A percentile compares a stretch with the other conserved stretches of the same genome.
Evolutionary conservation across 768 basidiomycete genomes (phyloP).

Genomic region (Boletus pseudo-olivaceus): DNA sequence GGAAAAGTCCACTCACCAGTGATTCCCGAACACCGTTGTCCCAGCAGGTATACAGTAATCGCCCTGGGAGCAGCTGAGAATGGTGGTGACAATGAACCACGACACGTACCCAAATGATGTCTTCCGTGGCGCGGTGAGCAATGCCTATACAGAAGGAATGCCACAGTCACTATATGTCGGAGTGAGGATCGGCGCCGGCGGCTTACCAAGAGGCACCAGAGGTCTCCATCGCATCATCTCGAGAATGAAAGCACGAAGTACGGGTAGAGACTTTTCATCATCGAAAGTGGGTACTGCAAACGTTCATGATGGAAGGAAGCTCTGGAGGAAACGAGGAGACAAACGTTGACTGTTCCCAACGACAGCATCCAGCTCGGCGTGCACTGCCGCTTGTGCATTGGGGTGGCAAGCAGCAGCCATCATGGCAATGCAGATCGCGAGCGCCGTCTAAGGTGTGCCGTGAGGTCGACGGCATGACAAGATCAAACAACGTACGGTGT

Average conservation of each 20-base stretch:
- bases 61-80: constrained; percentile 2
- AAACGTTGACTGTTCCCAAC: constrained; percentile 34
- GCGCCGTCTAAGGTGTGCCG: constrained; percentile 35
- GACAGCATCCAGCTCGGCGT: constrained; percentile 49
- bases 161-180: not conserved
- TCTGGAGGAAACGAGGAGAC: not conserved
- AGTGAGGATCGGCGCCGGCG: not conserved
- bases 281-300: constrained; percentile 35
- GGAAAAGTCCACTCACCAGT: constrained; percentile 10
- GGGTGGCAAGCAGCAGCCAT: constrained; percentile 50
- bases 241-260: constrained; percentile 33
- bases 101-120: constrained; percentile 14
- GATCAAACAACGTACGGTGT: constrained; percentile 34
- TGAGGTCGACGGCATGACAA: not conserved
- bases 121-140: constrained; percentile 15
- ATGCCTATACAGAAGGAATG: not conserved
- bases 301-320: not conserved
- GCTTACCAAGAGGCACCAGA: constrained; percentile 20
- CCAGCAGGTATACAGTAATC: constrained; percentile 20
- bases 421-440: constrained; percentile 45
- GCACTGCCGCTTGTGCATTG: constrained; percentile 45
- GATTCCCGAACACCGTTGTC: constrained; percentile 14
- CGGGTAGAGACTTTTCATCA: constrained; percentile 29
- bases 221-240: constrained; percentile 37
- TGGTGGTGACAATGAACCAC: not conserved